Percentiles rank a stretch among this genome's conserved stretches.
phyloP scores from a whole-genome alignment of 139 green algal genomes.

The Chlamydomonas incerta region DNA sequence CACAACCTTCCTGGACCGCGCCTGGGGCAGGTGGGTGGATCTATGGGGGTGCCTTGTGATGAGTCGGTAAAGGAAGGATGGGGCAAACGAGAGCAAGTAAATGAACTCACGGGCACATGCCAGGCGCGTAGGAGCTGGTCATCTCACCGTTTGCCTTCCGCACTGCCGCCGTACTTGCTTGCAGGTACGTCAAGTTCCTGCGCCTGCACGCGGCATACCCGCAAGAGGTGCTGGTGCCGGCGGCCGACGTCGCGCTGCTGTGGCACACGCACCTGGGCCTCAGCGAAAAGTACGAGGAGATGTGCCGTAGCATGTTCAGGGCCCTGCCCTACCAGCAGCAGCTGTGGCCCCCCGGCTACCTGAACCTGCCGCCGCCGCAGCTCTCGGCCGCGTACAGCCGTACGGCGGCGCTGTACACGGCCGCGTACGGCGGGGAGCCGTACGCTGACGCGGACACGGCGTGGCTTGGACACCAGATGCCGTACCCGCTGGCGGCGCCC shows the following conservation, averaged over 20 bases:
- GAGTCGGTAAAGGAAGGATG: background rate
- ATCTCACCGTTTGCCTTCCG: too few species aligned
- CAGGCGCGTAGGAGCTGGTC: too few species aligned
- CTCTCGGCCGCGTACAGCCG: background rate
- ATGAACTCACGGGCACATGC: too few species aligned
- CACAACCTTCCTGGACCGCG: background rate
- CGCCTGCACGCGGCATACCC: background rate
- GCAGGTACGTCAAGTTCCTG: constrained; percentile 27
- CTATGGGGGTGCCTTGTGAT: too few species aligned
- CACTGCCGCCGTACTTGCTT: too few species aligned
- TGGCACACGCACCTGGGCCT: constrained; percentile 32
- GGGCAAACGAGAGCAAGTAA: too few species aligned
- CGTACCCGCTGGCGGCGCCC: constrained; percentile 16
- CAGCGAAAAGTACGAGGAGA: background rate
- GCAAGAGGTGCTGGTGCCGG: background rate
- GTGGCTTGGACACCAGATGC: background rate
- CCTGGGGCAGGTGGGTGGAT: background rate
- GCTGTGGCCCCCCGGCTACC: constrained; percentile 10
- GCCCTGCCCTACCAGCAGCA: background rate
- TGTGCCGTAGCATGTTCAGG: background rate
- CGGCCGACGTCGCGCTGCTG: constrained; percentile 26
- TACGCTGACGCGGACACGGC: constrained; percentile 20
- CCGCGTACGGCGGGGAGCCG: constrained; percentile 5
- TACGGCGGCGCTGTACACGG: background rate
- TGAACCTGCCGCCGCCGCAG: background rate